Percentiles rank a stretch among this genome's conserved stretches.
Conservation (phyloP, 2,329 filamentous ascomycete species). For the Pyricularia grisea region DNA sequence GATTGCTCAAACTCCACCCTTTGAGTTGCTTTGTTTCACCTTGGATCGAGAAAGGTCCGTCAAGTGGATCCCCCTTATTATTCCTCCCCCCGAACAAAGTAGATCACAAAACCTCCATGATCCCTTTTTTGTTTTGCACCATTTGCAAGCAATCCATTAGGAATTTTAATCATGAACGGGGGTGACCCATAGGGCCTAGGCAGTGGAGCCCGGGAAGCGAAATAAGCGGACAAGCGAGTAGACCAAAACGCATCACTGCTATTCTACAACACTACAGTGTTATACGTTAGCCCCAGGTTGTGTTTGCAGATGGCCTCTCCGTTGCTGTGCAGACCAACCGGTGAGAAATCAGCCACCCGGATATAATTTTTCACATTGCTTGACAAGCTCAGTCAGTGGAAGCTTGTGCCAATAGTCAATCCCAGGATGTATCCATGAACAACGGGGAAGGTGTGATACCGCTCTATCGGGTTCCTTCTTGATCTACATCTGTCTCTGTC, state of each 20-base stretch:
- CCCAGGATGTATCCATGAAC: background rate
- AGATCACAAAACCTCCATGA: background rate
- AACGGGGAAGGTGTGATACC: background rate
- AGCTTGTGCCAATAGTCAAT: background rate
- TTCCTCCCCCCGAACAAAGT: background rate
- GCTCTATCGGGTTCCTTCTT: background rate
- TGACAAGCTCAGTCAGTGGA: background rate
- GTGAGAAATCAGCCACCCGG: background rate
- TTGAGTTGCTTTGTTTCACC: conserved; percentile 8
- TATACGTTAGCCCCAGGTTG: too few relatives aligned
- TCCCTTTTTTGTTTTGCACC: background rate
- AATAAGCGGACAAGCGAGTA: background rate
- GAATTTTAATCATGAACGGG: background rate
- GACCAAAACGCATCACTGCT: background rate
- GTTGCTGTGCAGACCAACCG: background rate
- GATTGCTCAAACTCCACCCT: background rate
- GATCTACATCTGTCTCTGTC: background rate
- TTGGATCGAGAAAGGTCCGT: conserved; percentile 8
- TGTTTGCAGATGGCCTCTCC: background rate
- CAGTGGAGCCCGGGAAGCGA: background rate
- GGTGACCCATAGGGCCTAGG: background rate
- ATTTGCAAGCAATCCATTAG: background rate
- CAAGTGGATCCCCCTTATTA: background rate
- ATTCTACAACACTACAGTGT: background rate
- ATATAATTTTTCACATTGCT: background rate